A percentile compares a stretch with the other conserved stretches of the same genome.
These are phyloP conservation scores for Tricholoma flavovirens DNA, from an alignment of 768 basidiomycete genomes.

Conservation along the genomic window DNA sequence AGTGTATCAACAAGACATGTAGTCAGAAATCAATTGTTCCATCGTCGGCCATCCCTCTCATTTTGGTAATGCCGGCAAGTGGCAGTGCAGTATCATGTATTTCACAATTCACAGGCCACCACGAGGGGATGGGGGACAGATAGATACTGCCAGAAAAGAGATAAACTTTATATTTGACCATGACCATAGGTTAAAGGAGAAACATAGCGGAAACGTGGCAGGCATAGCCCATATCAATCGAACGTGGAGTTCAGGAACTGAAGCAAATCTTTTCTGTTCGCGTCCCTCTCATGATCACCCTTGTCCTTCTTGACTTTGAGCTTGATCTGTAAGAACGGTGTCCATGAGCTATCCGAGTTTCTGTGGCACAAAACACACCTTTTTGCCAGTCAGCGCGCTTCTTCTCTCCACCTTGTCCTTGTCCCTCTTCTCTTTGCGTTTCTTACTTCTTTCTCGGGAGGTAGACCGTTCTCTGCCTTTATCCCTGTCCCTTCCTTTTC, in stretches of 20 bases:
- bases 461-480: slow-evolving; percentile 7
- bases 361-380: slow-evolving; percentile 5
- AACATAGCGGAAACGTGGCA: background rate
- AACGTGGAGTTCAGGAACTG: slow-evolving; percentile 19
- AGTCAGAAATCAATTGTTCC: background rate
- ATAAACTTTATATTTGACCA: background rate
- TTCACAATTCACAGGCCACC: background rate
- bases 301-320: slow-evolving; percentile 21
- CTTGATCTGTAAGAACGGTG: slow-evolving; percentile 13
- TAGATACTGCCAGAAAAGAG: background rate
- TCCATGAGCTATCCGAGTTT: background rate
- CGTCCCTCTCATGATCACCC: slow-evolving; percentile 19
- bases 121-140: background rate
- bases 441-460: slow-evolving; percentile 13
- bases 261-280: slow-evolving; percentile 16
- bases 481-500: background rate
- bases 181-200: background rate
- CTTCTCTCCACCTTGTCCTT: slow-evolving; percentile 15
- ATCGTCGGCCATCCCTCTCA: background rate
- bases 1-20: background rate
- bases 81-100: background rate
- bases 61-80: background rate
- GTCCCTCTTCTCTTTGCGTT: slow-evolving; percentile 13
- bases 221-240: slow-evolving; percentile 4
- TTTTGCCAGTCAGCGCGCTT: slow-evolving; percentile 19